Base-by-base conservation (phyloP, 345 rosid species). In the Hypericum androsaemum region DNA sequence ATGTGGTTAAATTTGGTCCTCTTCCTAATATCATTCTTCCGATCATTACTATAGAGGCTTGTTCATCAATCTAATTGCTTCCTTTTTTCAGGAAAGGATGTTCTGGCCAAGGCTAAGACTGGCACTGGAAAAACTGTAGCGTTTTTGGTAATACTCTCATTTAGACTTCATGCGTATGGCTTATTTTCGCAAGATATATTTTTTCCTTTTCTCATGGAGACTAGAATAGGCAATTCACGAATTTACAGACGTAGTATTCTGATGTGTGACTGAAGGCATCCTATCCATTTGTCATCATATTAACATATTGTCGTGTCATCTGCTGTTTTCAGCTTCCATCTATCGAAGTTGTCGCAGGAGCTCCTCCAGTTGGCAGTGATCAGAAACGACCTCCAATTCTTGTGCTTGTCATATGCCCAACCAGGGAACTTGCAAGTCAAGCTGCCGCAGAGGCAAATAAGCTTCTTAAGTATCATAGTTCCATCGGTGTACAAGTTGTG, bases 61-160 rank as follows among this genome's bases (percentile, higher is more conserved):
- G 32, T 22, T 22, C 6, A 17, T 14, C 50, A 39, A 44, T 44
- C 8, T 63, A 37, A n/a, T 43, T 22, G 8, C 10, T 9, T 53
- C 42, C 48, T 41, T 37, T 53, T 59, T 73, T 12, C 73, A 88
- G 97, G 97, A 57, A 94, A 88, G 81, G 99, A 94, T 80, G 89
- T 94, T 38, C 71, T 94, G 60, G 97, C 99, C 52, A 94, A 88
- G 80, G 99, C 99, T 74, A 94, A 77, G 71, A 88, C 97, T 1
- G 99, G 99, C 61, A 88, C 97, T 7, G 99, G 97, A 53, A 94
- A 94, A 79, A 88, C 97, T 6, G 84, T 94, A 43, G 97, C 96
- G 1, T 94, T 88, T 73, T 67, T 94, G 94, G 99, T 88, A 78
- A 88, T 96, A 54, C 58, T 32, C 54, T 43, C 54, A 40, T 36